Evolutionary conservation across 1,284 basidiomycete genomes (phyloP).

Genomic region (Fistulina hepatica): DNA sequence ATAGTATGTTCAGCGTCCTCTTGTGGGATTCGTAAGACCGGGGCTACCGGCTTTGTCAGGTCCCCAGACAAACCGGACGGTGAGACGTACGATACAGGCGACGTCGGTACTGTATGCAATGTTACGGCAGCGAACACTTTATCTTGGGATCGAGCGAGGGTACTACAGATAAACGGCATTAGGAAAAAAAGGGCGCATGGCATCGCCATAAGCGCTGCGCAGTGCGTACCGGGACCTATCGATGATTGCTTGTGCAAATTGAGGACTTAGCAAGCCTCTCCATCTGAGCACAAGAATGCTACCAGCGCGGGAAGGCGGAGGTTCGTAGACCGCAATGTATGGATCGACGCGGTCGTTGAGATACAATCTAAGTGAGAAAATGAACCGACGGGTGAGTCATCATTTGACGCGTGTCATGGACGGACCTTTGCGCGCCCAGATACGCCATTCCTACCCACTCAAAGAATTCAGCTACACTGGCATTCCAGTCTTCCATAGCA

Average conservation of each 20-base stretch:
- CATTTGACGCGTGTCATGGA: constrained; percentile 1
- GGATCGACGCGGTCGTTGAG: constrained; percentile 36
- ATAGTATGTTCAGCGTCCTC: constrained; percentile 42
- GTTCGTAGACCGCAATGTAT: constrained; percentile 36
- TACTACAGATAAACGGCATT: constrained; percentile 27
- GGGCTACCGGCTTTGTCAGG: constrained; percentile 11
- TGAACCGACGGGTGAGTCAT: too few relatives aligned
- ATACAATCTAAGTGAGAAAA: constrained; percentile 22
- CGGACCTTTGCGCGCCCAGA: constrained; percentile 33
- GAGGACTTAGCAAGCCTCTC: constrained; percentile 43
- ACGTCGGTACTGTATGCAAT: constrained; percentile 26
- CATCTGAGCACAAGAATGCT: constrained; percentile 39
- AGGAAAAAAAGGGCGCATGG: too few relatives aligned
- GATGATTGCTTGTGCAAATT: constrained; percentile 40
- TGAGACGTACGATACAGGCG: constrained; percentile 39
- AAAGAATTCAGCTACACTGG: constrained; percentile 35
- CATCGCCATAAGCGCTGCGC: too few relatives aligned
- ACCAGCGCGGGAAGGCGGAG: constrained; percentile 29
- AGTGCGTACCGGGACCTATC: too few relatives aligned
- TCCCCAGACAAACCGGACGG: too few relatives aligned
- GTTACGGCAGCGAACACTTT: constrained; percentile 23
- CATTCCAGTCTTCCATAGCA: constrained; percentile 37
- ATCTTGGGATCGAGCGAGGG: background rate
- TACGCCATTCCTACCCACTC: constrained; percentile 65
- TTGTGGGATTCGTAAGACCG: constrained; percentile 19